Evolutionary conservation across 306 rosid species (phyloP).

Genomic region (Inga oerstediana): DNA sequence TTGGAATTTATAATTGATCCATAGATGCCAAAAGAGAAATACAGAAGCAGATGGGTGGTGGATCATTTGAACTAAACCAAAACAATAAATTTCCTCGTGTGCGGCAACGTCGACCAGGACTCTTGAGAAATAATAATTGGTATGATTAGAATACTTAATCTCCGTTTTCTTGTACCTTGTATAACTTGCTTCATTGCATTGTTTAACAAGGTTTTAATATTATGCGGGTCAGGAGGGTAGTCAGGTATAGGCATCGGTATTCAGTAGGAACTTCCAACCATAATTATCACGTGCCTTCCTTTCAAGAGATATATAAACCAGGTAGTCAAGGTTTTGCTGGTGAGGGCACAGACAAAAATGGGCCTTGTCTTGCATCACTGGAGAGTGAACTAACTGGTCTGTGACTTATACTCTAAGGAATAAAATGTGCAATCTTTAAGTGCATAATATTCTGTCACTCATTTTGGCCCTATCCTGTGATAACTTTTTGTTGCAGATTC

Average conservation of each 20-base stretch:
- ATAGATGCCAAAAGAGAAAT: constrained; percentile 79
- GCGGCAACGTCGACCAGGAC: constrained; percentile 67
- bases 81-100: constrained; percentile 37
- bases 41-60: constrained; percentile 59
- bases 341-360: constrained; percentile 38
- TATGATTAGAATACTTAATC: constrained; percentile 25
- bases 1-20: constrained; percentile 35
- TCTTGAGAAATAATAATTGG: constrained; percentile 54
- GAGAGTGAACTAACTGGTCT: constrained; percentile 56
- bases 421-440: neutral
- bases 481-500: constrained; percentile 47
- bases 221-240: constrained; percentile 51
- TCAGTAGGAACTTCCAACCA: constrained; percentile 32
- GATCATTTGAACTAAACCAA: constrained; percentile 44
- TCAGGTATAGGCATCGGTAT: constrained; percentile 63
- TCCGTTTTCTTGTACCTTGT: constrained; percentile 5
- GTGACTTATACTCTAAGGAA: constrained; percentile 3
- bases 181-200: constrained; percentile 16
- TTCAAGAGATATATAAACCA: constrained; percentile 55
- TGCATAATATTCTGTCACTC: neutral
- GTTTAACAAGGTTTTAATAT: constrained; percentile 28
- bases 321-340: constrained; percentile 33
- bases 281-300: constrained; percentile 37
- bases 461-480: constrained; percentile 7
- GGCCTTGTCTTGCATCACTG: constrained; percentile 23